Evolutionary conservation across 176 grass and related monocot genomes (phyloP), one percentile per base, ranked within the genome.

Genomic region (Triticum monococcum): DNA sequence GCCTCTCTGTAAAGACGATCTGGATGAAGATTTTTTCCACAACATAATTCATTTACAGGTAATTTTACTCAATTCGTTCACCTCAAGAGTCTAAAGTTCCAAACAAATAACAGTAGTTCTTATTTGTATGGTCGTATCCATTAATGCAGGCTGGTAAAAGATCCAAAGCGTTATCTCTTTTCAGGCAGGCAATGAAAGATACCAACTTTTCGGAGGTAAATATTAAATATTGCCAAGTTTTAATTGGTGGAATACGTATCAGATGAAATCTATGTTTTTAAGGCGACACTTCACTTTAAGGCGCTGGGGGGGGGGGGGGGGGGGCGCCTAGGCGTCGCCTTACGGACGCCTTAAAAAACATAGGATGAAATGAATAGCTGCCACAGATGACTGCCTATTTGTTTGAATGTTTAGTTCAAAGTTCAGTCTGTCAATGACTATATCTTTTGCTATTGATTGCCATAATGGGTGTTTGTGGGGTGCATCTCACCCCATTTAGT

Each of bases 41-140:
- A 95, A 92, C 83, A 94, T 98, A 87, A 84, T 90, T 88, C 96
- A 98, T 90, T 92, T 98, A 57, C 93, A 98, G 90, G 96, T 98
- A 94, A 92, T 9, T 70, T 81, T 89, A 88, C 62, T 83, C 80
- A 52, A 75, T 83, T 79, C 70, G 20, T 28, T 45, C 37, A 64
- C 16, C 50, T 66, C 20, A 71, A 70, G 3, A 26, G 38, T 54
- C 50, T 4, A 59, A 59, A 22, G 20, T 20, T 30, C 23, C 22
- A 83, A 37, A 86, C 9, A 52, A 43, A 63, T 32, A 9, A 41
- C 33, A 17, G 5, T 23, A 72, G 61, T 35, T 62, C 68, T 92
- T 79, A 87, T 83, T 70, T 86, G 9, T 79, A 74, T 84, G 69
- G 59, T 74, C 71, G 14, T 63, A 87, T 81, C 64, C 41, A 60